Evolutionary conservation across 345 rosid species (phyloP), one percentile per base, ranked within the genome.

Genomic region (Acer saccharum): DNA sequence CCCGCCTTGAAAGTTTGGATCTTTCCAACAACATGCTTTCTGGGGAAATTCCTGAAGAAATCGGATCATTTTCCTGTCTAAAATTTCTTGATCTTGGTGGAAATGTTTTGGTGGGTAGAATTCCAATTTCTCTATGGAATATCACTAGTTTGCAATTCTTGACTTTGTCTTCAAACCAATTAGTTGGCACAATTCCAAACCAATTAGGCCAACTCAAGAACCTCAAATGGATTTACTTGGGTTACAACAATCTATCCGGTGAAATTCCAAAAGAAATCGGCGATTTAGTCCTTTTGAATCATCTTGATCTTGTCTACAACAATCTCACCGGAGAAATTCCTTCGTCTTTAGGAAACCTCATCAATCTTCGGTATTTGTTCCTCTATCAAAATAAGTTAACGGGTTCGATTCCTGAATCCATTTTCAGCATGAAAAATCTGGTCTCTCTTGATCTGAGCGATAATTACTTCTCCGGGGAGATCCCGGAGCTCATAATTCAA

Each of bases 221-320:
- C 77, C 84, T 95, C 84, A 87, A 85, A 78, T 95, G 93, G 98
- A 84, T 95, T 61, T 95, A 95, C 81, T 75, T 95, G 64, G 98
- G 98, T 21, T 92, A 95, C 78, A 95, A 95, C 83, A 93, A 95
- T 81, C 84, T 95, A 68, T 90, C 93, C 0, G 95, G 98, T 0
- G 87, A 81, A 84, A 92, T 95, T 76, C 97, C 98, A 2, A 64
- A 75, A 68, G 90, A 88, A 81, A 76, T 95, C 1, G 94, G 98
- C 16, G 76, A 76, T 2, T 78, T 95, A 73, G 70, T 88, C 39
- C 81, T 80, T 55, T 78, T 95, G 25, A 84, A 78, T 77, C 98
- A 93, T 71, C 95, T 95, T 77, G 97, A 95, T 78, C 88, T 95
- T 73, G 98, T 95, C 69, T 93, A 93, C 82, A 95, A 95, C 85